phyloP scores from a whole-genome alignment of 176 grass and related monocot species.

The Paspalum vaginatum region DNA sequence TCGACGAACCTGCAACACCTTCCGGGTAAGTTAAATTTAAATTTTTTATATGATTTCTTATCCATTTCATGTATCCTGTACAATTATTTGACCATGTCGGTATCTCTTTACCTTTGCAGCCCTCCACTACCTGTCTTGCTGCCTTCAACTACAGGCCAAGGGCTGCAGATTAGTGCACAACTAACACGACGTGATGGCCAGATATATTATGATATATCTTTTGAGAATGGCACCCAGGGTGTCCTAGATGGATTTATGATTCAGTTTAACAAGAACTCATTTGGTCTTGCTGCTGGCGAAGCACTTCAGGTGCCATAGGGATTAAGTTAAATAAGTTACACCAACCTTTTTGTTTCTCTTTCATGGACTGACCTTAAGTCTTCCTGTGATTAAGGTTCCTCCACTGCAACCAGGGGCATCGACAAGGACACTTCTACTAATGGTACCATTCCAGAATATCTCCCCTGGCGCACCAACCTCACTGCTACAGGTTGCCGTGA shows the following conservation, averaged over 20 bases:
- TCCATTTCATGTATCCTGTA: slow-evolving; percentile 15
- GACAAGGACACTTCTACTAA: slow-evolving; percentile 80
- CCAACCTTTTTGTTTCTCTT: slow-evolving; percentile 23
- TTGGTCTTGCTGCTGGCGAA: slow-evolving; percentile 84
- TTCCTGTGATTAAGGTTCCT: slow-evolving; percentile 60
- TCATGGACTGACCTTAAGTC: slow-evolving; percentile 25
- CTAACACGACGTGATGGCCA: slow-evolving; percentile 72
- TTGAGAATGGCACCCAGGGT: slow-evolving; percentile 79
- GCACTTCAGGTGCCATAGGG: slow-evolving; percentile 75
- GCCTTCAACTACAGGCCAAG: slow-evolving; percentile 83
- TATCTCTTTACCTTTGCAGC: slow-evolving; percentile 48
- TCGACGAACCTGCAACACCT: slow-evolving; percentile 60
- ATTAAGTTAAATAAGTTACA: slow-evolving; percentile 1
- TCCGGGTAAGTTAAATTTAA: slow-evolving; percentile 57
- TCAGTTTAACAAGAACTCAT: slow-evolving; percentile 99
- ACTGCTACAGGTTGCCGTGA: slow-evolving; percentile 85
- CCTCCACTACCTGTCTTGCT: slow-evolving; percentile 82
- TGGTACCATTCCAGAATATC: slow-evolving; percentile 87
- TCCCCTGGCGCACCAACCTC: slow-evolving; percentile 71
- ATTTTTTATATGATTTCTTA: slow-evolving; percentile 21
- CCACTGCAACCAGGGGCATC: slow-evolving; percentile 81
- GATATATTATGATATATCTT: slow-evolving; percentile 85
- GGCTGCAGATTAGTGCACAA: slow-evolving; percentile 96
- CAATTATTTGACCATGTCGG: slow-evolving; percentile 25
- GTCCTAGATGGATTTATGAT: slow-evolving; percentile 99